These are phyloP conservation scores for Syncephalis plumigaleata DNA, from an alignment of 371 early-diverging fungal species.

Conservation along the genomic window DNA sequence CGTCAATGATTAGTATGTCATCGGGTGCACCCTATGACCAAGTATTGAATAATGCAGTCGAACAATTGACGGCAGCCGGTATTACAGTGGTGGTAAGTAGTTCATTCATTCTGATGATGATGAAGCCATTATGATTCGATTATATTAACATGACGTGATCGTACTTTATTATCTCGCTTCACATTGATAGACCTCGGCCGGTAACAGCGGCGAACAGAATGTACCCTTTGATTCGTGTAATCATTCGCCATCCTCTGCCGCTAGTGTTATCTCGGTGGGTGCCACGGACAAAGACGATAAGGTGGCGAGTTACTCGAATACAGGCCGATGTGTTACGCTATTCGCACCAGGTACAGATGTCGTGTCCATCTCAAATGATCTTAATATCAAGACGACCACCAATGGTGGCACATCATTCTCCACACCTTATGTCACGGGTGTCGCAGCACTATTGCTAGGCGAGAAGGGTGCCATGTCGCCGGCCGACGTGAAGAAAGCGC, in stretches of 20 bases:
- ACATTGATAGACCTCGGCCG: neutral
- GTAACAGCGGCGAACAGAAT: neutral
- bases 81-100: too few species aligned
- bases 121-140: too few species aligned
- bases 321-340: slow-evolving; percentile 48
- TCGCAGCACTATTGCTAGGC: slow-evolving; percentile 33
- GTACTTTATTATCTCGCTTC: too few species aligned
- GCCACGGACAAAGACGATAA: slow-evolving; percentile 34
- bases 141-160: too few species aligned
- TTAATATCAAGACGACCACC: slow-evolving; percentile 23
- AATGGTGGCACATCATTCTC: slow-evolving; percentile 73
- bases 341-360: slow-evolving; percentile 38
- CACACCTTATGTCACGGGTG: slow-evolving; percentile 59
- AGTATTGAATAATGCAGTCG: neutral
- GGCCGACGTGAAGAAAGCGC: neutral
- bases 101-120: too few species aligned
- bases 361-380: slow-evolving; percentile 15
- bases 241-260: slow-evolving; percentile 36
- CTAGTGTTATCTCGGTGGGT: slow-evolving; percentile 38
- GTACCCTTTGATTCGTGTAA: slow-evolving; percentile 21
- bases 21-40: neutral
- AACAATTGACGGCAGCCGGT: neutral
- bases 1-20: neutral
- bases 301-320: slow-evolving; percentile 53
- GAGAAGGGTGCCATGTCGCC: neutral